These are phyloP conservation scores for Colletotrichum melonis DNA, from an alignment of 2,329 filamentous ascomycete genomes.

Conservation along the genomic window DNA sequence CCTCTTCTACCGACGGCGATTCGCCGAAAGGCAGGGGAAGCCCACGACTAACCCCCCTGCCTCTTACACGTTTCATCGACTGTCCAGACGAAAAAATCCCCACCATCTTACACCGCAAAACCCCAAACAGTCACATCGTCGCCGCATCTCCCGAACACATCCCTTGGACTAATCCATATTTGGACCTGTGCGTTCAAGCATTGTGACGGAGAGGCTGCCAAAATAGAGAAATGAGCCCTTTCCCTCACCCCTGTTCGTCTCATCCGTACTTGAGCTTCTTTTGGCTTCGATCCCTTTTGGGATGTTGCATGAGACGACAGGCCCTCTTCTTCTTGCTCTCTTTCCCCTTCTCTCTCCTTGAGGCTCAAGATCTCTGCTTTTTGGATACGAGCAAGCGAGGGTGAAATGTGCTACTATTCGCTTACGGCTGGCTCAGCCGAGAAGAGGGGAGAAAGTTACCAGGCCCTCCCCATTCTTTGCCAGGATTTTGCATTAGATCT, in stretches of 20 bases:
- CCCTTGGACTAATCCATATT: not conserved
- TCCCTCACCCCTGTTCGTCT: slow-evolving; percentile 31
- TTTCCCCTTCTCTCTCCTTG: not conserved
- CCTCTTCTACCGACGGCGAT: not conserved
- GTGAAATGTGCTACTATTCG: not conserved
- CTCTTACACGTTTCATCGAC: not conserved
- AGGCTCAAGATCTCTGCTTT: not conserved
- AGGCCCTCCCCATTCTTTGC: no score
- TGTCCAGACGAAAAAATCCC: not conserved
- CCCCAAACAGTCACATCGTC: slow-evolving; percentile 8
- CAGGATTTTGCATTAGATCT: not conserved
- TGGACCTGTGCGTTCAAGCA: not conserved
- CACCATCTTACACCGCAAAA: not conserved
- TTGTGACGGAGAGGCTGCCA: not conserved
- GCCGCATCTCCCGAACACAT: not conserved
- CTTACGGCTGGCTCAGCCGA: not conserved
- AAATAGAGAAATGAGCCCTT: not conserved
- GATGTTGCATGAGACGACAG: not conserved
- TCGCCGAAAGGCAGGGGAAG: not conserved
- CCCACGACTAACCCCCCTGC: not conserved
- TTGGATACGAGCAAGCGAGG: not conserved
- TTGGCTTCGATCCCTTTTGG: not conserved
- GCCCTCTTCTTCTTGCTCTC: not conserved
- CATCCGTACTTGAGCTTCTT: slow-evolving; percentile 9
- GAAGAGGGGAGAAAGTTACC: not conserved